These are phyloP conservation scores for Pholiota conissans DNA, from an alignment of 768 basidiomycete species.

Conservation along the genomic window DNA sequence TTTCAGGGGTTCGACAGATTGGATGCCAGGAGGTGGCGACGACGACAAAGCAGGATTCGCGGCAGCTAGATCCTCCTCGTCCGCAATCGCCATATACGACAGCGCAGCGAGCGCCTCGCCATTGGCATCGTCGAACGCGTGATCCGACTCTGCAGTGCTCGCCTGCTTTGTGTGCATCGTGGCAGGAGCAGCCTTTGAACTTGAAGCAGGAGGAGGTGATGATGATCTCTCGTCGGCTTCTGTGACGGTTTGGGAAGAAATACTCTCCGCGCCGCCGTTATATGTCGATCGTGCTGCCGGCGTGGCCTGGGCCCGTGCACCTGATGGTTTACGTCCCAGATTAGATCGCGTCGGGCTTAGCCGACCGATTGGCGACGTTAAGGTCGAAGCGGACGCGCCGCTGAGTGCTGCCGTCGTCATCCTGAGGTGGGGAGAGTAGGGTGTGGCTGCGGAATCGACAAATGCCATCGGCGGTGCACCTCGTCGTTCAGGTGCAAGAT, in stretches of 20 bases:
- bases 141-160: conserved; percentile 15
- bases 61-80: conserved; percentile 35
- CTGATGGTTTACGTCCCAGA: conserved; percentile 73
- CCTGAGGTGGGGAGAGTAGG: neutral
- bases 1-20: conserved; percentile 36
- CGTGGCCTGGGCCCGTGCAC: conserved; percentile 75
- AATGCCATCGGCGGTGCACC: conserved; percentile 11
- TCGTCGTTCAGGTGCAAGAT: conserved; percentile 25
- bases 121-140: conserved; percentile 32
- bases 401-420: neutral
- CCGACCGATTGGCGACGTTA: conserved; percentile 22
- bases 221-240: conserved; percentile 20
- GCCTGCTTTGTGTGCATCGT: conserved; percentile 8
- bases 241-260: conserved; percentile 32
- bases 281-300: conserved; percentile 35
- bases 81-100: conserved; percentile 65
- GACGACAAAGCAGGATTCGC: conserved; percentile 19
- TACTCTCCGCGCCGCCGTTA: conserved; percentile 40
- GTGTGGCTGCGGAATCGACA: neutral
- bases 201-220: conserved; percentile 1
- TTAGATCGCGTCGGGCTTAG: conserved; percentile 38
- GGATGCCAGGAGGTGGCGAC: conserved; percentile 9
- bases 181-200: no score
- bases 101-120: conserved; percentile 79
- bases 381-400: conserved; percentile 18